These are phyloP conservation scores for Medicago lupulina DNA, from an alignment of 306 rosid genomes.

Conservation along the genomic window DNA sequence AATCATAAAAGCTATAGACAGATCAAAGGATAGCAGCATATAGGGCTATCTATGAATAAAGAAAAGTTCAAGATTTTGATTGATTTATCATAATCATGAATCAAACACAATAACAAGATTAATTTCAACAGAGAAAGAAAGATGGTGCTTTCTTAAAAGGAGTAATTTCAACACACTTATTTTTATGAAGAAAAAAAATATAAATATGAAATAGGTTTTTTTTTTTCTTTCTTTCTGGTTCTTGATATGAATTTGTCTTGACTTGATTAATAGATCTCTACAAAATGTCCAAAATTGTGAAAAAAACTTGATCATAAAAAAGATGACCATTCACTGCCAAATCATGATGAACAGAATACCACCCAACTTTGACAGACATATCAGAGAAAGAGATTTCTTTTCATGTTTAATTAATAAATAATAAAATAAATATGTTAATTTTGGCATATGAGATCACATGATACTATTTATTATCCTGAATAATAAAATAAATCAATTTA, in stretches of 20 bases:
- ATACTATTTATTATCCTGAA: constrained; percentile 24
- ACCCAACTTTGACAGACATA: constrained; percentile 45
- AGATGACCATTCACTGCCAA: constrained; percentile 53
- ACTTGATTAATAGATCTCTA: constrained; percentile 27
- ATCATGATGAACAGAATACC: constrained; percentile 53
- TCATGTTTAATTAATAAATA: constrained; percentile 7
- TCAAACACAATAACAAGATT: background rate
- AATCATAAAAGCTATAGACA: constrained; percentile 57
- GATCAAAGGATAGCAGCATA: background rate
- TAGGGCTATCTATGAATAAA: constrained; percentile 9
- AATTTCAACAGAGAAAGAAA: constrained; percentile 24
- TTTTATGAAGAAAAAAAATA: constrained; percentile 39
- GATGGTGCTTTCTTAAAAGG: constrained; percentile 55
- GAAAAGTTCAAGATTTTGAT: constrained; percentile 6
- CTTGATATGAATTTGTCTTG: constrained; percentile 42
- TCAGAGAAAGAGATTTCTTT: constrained; percentile 27
- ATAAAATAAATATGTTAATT: background rate
- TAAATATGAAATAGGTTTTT: constrained; percentile 18
- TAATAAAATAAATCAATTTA: background rate
- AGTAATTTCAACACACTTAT: constrained; percentile 47
- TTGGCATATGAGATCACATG: constrained; percentile 45
- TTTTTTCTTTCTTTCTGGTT: constrained; percentile 38
- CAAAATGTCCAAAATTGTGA: constrained; percentile 51
- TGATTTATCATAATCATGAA: constrained; percentile 22
- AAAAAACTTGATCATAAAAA: constrained; percentile 39